Conservation (phyloP, 2,329 filamentous ascomycete genomes). For the Knoxdaviesia proteae region DNA sequence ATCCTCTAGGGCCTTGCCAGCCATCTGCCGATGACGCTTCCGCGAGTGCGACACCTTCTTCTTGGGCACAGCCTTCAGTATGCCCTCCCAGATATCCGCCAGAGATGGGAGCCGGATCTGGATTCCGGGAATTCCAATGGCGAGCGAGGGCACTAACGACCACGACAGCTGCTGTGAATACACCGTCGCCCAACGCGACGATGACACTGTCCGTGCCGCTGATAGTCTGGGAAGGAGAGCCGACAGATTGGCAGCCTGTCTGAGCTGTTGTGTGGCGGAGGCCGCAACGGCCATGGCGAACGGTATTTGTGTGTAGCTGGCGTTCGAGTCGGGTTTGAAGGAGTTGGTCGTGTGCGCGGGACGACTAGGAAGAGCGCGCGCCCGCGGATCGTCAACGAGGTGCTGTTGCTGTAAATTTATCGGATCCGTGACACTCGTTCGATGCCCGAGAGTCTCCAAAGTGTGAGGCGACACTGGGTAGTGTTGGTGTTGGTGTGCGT, state of each 20-base stretch:
- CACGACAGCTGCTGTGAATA: slow-evolving; percentile 22
- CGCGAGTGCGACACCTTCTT: slow-evolving; percentile 97
- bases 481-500: no score
- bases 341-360: no score
- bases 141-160: slow-evolving; percentile 28
- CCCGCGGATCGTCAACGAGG: no score
- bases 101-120: slow-evolving; percentile 35
- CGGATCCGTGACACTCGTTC: no score
- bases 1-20: slow-evolving; percentile 86
- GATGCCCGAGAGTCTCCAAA: no score
- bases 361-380: no score
- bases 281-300: slow-evolving; percentile 1
- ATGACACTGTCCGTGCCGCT: slow-evolving; percentile 17
- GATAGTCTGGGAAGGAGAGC: slow-evolving; percentile 36
- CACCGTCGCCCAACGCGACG: slow-evolving; percentile 21
- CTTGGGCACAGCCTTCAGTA: slow-evolving; percentile 85
- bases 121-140: slow-evolving; percentile 39
- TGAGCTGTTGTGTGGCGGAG: slow-evolving; percentile 6
- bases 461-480: no score
- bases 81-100: slow-evolving; percentile 75
- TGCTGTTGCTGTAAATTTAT: no score
- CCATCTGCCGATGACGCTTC: slow-evolving; percentile 82
- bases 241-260: slow-evolving; percentile 22
- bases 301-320: background rate
- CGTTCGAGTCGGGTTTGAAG: no score